Evolutionary conservation across 2,329 filamentous ascomycete species (phyloP).

Genomic region (Rhynchosporium secalis): DNA sequence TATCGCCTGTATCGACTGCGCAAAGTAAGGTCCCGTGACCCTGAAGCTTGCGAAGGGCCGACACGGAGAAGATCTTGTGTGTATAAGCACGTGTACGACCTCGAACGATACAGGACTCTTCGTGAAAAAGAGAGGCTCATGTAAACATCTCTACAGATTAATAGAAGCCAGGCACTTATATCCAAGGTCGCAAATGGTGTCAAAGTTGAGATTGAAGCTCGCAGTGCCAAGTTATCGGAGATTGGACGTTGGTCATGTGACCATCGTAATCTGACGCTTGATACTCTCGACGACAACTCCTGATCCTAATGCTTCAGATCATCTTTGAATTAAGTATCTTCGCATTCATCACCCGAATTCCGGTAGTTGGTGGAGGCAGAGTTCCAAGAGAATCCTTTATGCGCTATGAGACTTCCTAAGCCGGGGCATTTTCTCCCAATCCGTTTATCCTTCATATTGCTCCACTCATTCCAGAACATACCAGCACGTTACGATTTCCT

Average conservation of each 20-base stretch:
- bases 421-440: slow-evolving; percentile 7
- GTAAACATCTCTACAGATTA: no score
- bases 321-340: neutral
- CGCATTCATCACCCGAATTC: neutral
- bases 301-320: neutral
- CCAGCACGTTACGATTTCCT: slow-evolving; percentile 8
- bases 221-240: neutral
- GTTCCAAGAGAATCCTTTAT: neutral
- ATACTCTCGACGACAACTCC: neutral
- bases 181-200: no score
- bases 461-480: slow-evolving; percentile 4
- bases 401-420: neutral
- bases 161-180: no score
- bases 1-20: no score
- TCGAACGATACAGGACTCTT: no score
- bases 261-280: neutral
- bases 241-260: neutral
- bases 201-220: no score
- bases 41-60: no score
- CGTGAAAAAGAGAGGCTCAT: no score
- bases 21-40: no score
- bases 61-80: no score
- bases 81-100: no score
- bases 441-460: slow-evolving; percentile 14
- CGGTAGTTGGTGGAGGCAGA: slow-evolving; percentile 7